phyloP scores from a whole-genome alignment of 768 basidiomycete species.

The Pulveroboletus sp. region DNA sequence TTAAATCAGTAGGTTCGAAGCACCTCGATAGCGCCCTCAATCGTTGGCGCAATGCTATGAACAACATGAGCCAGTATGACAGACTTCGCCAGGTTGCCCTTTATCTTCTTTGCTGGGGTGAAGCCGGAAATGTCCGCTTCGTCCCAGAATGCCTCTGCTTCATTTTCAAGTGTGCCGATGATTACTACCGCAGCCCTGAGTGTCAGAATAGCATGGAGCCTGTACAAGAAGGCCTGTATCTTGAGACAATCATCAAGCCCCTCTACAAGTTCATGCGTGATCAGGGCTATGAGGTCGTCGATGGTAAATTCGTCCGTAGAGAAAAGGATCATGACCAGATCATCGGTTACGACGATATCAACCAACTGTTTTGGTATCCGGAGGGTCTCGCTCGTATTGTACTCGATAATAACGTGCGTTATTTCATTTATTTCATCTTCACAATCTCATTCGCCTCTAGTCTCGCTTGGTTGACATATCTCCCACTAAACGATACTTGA shows the following conservation, averaged over 20 bases:
- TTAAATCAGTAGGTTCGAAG: slow-evolving; percentile 56
- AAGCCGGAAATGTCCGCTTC: slow-evolving; percentile 96
- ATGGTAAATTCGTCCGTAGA: slow-evolving; percentile 89
- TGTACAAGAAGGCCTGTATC: slow-evolving; percentile 91
- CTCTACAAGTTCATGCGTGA: slow-evolving; percentile 95
- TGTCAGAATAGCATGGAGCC: slow-evolving; percentile 94
- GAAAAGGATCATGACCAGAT: slow-evolving; percentile 95
- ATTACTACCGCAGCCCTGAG: slow-evolving; percentile 97
- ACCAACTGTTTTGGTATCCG: slow-evolving; percentile 99
- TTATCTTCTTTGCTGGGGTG: slow-evolving; percentile 96
- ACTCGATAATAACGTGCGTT: slow-evolving; percentile 74
- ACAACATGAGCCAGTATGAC: slow-evolving; percentile 99
- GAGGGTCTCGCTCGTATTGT: slow-evolving; percentile 94
- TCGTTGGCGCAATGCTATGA: slow-evolving; percentile 98
- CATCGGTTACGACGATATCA: slow-evolving; percentile 99
- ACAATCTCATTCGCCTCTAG: slow-evolving; percentile 35
- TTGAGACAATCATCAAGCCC: slow-evolving; percentile 88
- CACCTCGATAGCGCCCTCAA: slow-evolving; percentile 91
- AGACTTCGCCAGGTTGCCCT: slow-evolving; percentile 94
- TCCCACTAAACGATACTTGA: slow-evolving; percentile 91
- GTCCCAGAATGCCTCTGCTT: slow-evolving; percentile 96
- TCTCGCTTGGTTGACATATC: slow-evolving; percentile 88
- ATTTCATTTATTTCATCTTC: not conserved
- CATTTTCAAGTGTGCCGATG: slow-evolving; percentile 99
- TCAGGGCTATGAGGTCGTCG: slow-evolving; percentile 93